Base-by-base conservation (phyloP, 305 asterid genomes). In the Withania somnifera region DNA sequence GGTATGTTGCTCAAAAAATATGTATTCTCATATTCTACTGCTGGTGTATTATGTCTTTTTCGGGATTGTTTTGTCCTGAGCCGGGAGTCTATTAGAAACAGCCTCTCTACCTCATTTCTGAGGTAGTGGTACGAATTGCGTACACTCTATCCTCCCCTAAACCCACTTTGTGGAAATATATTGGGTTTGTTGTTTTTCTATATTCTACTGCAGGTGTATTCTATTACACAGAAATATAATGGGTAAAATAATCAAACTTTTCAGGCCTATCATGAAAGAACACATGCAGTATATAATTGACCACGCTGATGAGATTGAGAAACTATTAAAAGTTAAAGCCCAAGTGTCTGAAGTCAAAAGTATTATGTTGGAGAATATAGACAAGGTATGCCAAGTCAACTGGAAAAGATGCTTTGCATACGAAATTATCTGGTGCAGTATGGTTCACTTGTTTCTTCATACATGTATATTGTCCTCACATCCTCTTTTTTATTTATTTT, bases 241-340 rank as follows among this genome's bases (percentile, higher is more conserved):
- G 20, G 61, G 60, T 28, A 15, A 75, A 47, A 4, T 75, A 75
- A 45, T 75, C 61, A 75, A 24, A 14, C 26, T 75, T 75, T 75
- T 50, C 94, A 96, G 98, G 82, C 98, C 94, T 38, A 75, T 90
- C 45, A 90, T 96, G 90, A 96, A 96, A 91, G 98, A 94, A 83
- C 98, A 96, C 83, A 96, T 92, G 99, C 94, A 93, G 85, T 93
- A 92, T 83, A 93, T 92, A 67, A 90, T 94, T 28, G 98, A 96
- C 82, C 98, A 96, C 50, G 95, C 98, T 0, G 95, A 92, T 34
- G 98, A 96, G 92, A 93, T 96, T 17, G 98, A 92, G 82, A 96
- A 96, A 71, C 93, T 96, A 26, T 81, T 94, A 84, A 94, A 93
- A 88, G 97, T 96, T 61, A 91, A 96, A 84, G 99, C 97, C 76